Percentiles rank a stretch among this genome's conserved stretches.
Evolutionary conservation across 768 basidiomycete genomes (phyloP).

Genomic region (Tulasnella sp.): DNA sequence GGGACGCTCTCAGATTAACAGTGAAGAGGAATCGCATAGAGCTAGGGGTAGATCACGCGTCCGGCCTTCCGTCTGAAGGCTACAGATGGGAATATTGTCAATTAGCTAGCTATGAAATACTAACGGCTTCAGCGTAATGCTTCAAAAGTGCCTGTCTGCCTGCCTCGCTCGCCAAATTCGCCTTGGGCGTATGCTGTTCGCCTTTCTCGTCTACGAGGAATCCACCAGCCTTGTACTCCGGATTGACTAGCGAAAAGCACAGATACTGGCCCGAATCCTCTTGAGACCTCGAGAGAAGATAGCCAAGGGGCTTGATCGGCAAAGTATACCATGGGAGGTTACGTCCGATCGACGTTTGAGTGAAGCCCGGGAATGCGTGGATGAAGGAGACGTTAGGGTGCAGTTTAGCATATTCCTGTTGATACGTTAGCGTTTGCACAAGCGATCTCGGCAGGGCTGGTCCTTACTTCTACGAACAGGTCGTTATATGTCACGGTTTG

Average conservation of each 20-base stretch:
- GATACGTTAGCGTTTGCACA: background rate
- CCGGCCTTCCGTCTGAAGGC: background rate
- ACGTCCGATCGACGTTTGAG: background rate
- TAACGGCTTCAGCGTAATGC: background rate
- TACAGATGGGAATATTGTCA: background rate
- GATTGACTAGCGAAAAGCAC: background rate
- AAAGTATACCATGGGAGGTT: background rate
- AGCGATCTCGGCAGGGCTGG: background rate
- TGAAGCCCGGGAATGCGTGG: constrained; percentile 28
- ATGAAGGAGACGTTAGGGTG: constrained; percentile 28
- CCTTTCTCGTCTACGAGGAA: constrained; percentile 24
- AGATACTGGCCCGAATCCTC: constrained; percentile 26
- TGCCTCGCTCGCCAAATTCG: constrained; percentile 7
- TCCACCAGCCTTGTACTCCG: background rate
- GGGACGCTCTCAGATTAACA: background rate
- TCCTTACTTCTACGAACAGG: constrained; percentile 19
- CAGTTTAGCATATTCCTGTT: constrained; percentile 28
- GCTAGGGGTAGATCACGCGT: background rate
- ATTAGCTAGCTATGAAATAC: background rate
- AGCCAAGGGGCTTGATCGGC: background rate
- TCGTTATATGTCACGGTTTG: constrained; percentile 18
- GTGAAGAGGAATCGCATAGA: background rate
- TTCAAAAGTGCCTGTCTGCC: background rate
- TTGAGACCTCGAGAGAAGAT: background rate
- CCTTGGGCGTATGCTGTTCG: background rate